Evolutionary conservation across 345 rosid genomes (phyloP).

Genomic region (Lagerstroemia speciosa): DNA sequence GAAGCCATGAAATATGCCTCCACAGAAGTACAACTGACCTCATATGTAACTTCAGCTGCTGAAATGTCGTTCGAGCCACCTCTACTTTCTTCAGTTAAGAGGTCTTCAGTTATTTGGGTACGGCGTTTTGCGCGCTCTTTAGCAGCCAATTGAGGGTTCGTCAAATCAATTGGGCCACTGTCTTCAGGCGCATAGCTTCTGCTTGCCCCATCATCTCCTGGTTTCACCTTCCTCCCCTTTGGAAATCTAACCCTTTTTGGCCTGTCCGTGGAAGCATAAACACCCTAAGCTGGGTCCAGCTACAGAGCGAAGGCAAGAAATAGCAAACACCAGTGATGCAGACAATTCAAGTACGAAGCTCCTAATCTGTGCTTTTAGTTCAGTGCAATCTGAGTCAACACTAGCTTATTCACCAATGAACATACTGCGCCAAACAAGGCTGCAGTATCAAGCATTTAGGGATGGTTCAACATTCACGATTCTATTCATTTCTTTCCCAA

Average conservation of each 20-base stretch:
- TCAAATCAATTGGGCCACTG: slow-evolving; percentile 17
- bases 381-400: background rate
- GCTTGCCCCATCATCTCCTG: slow-evolving; percentile 31
- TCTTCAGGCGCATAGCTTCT: slow-evolving; percentile 19
- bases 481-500: background rate
- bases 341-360: background rate
- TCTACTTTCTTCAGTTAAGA: slow-evolving; percentile 37
- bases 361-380: background rate
- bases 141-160: slow-evolving; percentile 59
- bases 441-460: background rate
- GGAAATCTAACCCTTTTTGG: slow-evolving; percentile 85
- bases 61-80: slow-evolving; percentile 22
- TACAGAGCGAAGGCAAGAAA: slow-evolving; percentile 6
- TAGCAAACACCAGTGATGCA: background rate
- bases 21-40: slow-evolving; percentile 30
- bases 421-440: background rate
- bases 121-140: slow-evolving; percentile 70
- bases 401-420: background rate
- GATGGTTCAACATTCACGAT: background rate
- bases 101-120: slow-evolving; percentile 41
- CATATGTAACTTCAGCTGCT: slow-evolving; percentile 57
- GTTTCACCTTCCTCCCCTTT: slow-evolving; percentile 77
- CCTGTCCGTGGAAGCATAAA: slow-evolving; percentile 28
- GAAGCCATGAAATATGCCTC: no score
- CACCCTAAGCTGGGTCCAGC: background rate